Evolutionary conservation across 1,139 yeast genomes (phyloP).

Genomic region (Scheffersomyces quercinus): DNA sequence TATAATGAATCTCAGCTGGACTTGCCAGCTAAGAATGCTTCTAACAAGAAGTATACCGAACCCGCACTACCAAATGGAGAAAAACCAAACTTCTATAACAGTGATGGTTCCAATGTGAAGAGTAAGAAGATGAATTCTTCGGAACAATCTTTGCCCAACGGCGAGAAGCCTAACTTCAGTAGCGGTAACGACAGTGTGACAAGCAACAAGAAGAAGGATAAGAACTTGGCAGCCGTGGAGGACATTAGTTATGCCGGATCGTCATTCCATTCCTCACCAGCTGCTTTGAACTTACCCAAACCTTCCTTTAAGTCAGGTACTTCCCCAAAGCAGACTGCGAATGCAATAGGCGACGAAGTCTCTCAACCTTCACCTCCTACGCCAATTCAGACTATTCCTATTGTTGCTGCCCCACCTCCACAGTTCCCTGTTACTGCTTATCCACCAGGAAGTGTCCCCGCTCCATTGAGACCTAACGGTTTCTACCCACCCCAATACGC

Average conservation of each 20-base stretch:
- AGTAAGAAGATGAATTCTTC: constrained; percentile 6
- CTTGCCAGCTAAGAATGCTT: constrained; percentile 3
- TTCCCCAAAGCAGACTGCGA: constrained; percentile 24
- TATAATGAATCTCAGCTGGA: constrained; percentile 11
- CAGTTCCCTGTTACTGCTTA: constrained; percentile 33
- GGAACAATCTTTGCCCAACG: constrained; percentile 16
- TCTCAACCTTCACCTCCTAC: constrained; percentile 4
- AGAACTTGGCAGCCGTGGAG: constrained; percentile 17
- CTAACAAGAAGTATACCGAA: constrained; percentile 7
- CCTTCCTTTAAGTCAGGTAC: constrained; percentile 47
- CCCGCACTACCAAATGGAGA: constrained; percentile 33
- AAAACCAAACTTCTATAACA: constrained; percentile 29
- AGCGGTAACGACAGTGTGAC: constrained; percentile 11
- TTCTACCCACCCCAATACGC: constrained; percentile 7
- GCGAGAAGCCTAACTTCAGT: constrained; percentile 21
- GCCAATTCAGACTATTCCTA: not conserved
- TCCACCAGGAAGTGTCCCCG: constrained; percentile 19
- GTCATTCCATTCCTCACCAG: constrained; percentile 59
- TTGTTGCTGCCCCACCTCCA: constrained; percentile 19
- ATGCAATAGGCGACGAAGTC: constrained; percentile 1
- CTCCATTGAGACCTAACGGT: constrained; percentile 3
- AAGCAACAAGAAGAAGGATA: constrained; percentile 14
- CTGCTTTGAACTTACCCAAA: constrained; percentile 56
- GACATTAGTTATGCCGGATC: constrained; percentile 54
- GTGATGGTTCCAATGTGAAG: constrained; percentile 7